These are phyloP conservation scores for Penicillium brasilianum DNA, from an alignment of 2,329 filamentous ascomycete species.

Conservation along the genomic window DNA sequence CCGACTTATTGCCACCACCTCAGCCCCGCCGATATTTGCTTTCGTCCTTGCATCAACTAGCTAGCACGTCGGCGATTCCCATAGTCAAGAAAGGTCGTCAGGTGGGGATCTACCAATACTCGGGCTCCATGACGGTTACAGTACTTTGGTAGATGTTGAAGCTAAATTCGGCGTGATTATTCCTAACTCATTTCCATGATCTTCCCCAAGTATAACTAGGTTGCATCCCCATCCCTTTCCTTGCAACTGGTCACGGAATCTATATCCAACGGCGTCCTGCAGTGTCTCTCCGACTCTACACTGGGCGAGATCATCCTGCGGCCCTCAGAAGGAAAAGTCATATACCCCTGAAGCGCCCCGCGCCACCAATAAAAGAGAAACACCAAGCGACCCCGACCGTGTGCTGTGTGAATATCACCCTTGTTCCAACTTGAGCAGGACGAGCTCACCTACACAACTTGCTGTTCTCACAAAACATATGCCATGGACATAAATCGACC, in stretches of 20 bases:
- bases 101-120: conserved; percentile 17
- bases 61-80: conserved; percentile 13
- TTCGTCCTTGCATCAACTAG: conserved; percentile 31
- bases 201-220: conserved; percentile 7
- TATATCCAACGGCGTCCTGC: conserved; percentile 18
- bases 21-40: conserved; percentile 22
- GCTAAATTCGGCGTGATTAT: neutral
- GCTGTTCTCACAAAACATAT: neutral
- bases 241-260: conserved; percentile 14
- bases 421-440: neutral
- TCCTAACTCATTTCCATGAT: neutral
- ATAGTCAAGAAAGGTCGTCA: conserved; percentile 14
- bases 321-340: neutral
- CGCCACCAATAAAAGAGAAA: neutral
- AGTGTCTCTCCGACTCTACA: neutral
- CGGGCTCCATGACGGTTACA: neutral
- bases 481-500: conserved; percentile 27
- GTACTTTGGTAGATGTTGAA: conserved; percentile 4
- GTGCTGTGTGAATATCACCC: neutral
- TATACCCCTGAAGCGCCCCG: conserved; percentile 5
- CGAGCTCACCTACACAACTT: neutral
- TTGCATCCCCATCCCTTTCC: conserved; percentile 1
- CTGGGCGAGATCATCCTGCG: neutral
- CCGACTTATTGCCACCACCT: conserved; percentile 28
- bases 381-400: neutral